phyloP scores from a whole-genome alignment of 108 stramenopile species.

The Skeletonema costatum region DNA sequence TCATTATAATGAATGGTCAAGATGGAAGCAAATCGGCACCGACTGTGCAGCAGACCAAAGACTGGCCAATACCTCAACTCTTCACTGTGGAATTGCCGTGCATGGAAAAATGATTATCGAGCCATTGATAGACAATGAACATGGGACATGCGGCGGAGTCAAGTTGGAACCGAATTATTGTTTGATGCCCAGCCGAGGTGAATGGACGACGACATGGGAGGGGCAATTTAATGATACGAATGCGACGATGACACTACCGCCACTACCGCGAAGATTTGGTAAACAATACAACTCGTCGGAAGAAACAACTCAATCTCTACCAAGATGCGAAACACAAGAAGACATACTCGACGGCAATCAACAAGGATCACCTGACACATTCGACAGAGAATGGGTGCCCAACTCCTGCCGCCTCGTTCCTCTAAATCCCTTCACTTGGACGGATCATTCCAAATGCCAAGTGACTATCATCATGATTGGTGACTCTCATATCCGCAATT shows the following conservation, averaged over 20 bases:
- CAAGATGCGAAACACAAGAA: conserved; percentile 12
- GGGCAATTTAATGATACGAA: neutral
- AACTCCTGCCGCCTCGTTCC: conserved; percentile 23
- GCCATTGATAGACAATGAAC: neutral
- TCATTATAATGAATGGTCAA: neutral
- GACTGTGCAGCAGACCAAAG: neutral
- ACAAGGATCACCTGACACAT: neutral
- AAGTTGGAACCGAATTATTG: conserved; percentile 15
- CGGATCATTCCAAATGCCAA: conserved; percentile 17
- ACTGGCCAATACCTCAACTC: conserved; percentile 14
- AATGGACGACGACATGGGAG: conserved; percentile 1
- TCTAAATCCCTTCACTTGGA: conserved; percentile 34
- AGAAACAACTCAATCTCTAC: neutral
- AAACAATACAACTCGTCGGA: neutral
- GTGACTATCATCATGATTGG: conserved; percentile 39
- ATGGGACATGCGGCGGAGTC: conserved; percentile 26
- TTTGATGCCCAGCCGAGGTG: conserved; percentile 12
- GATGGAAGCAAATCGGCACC: neutral
- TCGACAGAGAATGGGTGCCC: conserved; percentile 20
- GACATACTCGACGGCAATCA: conserved; percentile 6
- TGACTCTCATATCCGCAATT: conserved; percentile 37
- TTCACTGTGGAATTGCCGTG: conserved; percentile 6
- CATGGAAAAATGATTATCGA: neutral
- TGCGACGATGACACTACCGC: neutral
- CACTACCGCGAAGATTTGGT: neutral